Evolutionary conservation across 1,284 basidiomycete genomes (phyloP), one percentile per base, ranked within the genome.

Genomic region (Rhodotorula sp.): DNA sequence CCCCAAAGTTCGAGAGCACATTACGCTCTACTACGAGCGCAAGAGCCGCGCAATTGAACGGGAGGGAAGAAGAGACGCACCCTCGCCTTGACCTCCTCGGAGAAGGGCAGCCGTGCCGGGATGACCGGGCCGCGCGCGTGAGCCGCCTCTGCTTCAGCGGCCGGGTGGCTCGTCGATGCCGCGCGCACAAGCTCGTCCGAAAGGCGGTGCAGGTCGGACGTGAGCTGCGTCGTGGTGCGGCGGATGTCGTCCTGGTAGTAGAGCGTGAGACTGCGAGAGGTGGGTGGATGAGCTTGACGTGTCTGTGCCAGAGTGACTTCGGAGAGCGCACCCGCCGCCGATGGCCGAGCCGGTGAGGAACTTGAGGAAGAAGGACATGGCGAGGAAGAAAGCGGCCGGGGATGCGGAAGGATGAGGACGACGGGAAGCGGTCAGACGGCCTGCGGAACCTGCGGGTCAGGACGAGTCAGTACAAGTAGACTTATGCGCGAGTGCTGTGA

Each of bases 351-450:
- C 73, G 9, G 59, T 58, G n/a, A 74, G 21, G 59, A 74, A 64
- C 64, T 72, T 72, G 67, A 56, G 41, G 48, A 70, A 72, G 62
- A 72, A 74, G 12, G 64, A 67, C 67, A 68, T 68, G 27, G 27
- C 23, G 53, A 25, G 44, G 4, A 41, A 2, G 16, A 55, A 34
- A 4, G 48, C 34, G 27, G 25, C 13, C n/a, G 41, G 25, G 19
- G 13, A 27, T 23, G 44, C 34, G 48, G 13, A 34, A 8, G n/a
- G 41, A 48, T 25, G 42, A 34, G 57, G 55, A 46, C 34, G 27
- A 17, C 17, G 48, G 7, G 48, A 50, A 34, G 34, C 34, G 34
- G 34, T 34, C 34, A 21, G 23, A 23, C 41, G 9, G 23, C 25
- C 55, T 42, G 41, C 34, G 55, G 21, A 13, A 23, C 8, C 21